phyloP scores from a whole-genome alignment of 2,329 filamentous ascomycete species.

The Microsporum ferrugineum region DNA sequence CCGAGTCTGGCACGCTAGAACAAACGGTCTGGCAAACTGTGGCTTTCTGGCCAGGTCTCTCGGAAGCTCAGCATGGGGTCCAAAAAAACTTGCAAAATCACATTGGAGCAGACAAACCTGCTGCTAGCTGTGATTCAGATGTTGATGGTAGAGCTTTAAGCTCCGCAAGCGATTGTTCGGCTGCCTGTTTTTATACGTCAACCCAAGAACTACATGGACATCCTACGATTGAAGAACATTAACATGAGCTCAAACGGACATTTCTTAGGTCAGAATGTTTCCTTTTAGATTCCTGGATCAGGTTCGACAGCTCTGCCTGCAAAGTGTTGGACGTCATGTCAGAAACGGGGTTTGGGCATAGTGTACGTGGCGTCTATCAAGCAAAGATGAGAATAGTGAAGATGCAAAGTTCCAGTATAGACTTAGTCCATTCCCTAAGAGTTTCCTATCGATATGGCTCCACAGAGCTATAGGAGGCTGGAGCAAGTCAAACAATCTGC shows the following conservation, averaged over 20 bases:
- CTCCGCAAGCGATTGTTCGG: constrained; percentile 86
- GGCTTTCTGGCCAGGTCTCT: constrained; percentile 70
- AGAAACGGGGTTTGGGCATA: constrained; percentile 15
- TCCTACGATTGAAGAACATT: background rate
- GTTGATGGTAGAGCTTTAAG: constrained; percentile 63
- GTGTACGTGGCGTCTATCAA: constrained; percentile 2
- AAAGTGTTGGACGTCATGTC: constrained; percentile 87
- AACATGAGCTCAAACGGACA: constrained; percentile 23
- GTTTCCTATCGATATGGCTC: background rate
- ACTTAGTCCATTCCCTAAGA: background rate
- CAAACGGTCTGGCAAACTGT: constrained; percentile 83
- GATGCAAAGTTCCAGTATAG: background rate
- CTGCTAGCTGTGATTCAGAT: constrained; percentile 64
- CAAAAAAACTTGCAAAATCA: constrained; percentile 5
- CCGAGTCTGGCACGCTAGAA: constrained; percentile 81
- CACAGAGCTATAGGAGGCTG: background rate
- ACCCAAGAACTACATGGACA: background rate
- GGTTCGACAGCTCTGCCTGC: constrained; percentile 73
- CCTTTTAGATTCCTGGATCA: constrained; percentile 90
- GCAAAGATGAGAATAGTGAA: background rate
- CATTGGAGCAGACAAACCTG: constrained; percentile 40
- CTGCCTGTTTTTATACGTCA: constrained; percentile 47
- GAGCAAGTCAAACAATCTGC: background rate
- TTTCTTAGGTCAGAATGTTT: constrained; percentile 84
- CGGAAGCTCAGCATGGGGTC: constrained; percentile 20